These are phyloP conservation scores for Ilyonectria destructans DNA, from an alignment of 2,329 filamentous ascomycete species.

Conservation along the genomic window DNA sequence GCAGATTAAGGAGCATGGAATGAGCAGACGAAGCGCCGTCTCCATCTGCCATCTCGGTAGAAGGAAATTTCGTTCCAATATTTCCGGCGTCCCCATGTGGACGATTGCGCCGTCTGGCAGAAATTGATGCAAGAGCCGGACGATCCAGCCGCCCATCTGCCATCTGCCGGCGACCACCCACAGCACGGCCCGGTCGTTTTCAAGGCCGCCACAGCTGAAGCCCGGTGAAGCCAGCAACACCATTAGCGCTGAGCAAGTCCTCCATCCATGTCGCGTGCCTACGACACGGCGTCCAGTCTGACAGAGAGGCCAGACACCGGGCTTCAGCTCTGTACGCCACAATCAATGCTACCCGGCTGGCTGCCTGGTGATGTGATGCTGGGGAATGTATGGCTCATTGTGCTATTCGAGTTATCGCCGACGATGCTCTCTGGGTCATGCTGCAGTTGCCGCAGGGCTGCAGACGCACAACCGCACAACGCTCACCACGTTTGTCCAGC, in stretches of 20 bases:
- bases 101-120: not conserved
- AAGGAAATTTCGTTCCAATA: not conserved
- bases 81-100: slow-evolving; percentile 1
- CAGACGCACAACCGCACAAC: not conserved
- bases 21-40: not conserved
- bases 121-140: slow-evolving; percentile 12
- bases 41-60: slow-evolving; percentile 22
- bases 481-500: not conserved
- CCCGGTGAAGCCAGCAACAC: slow-evolving; percentile 21
- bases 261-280: slow-evolving; percentile 3
- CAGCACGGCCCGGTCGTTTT: not conserved
- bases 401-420: not conserved
- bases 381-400: not conserved
- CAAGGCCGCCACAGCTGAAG: slow-evolving; percentile 26
- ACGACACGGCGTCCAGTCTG: slow-evolving; percentile 17
- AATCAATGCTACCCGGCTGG: slow-evolving; percentile 2
- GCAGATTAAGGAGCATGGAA: slow-evolving; percentile 16
- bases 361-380: not conserved
- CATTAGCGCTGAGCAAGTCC: slow-evolving; percentile 12
- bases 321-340: slow-evolving; percentile 28
- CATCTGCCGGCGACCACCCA: slow-evolving; percentile 12
- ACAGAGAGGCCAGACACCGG: slow-evolving; percentile 16
- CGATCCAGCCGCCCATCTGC: not conserved
- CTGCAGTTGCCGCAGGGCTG: slow-evolving; percentile 8
- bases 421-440: not conserved